Evolutionary conservation across 192 early-diverging fungal genomes (phyloP).

Genomic region (Spizellomyces punctatus): DNA sequence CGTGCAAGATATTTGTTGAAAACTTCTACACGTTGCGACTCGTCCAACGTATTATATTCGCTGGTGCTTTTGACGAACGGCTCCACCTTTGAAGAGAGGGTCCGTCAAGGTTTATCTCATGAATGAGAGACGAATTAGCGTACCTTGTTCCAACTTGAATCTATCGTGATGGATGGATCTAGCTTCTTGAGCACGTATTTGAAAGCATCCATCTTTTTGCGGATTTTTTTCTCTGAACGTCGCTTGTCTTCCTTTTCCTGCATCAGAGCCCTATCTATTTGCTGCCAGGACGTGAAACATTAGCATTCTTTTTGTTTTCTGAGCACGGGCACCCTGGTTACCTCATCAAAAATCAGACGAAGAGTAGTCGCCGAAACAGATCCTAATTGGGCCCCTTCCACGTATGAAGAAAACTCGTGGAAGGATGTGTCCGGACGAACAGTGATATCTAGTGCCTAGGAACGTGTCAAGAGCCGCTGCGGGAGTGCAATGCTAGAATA

Average conservation of each 20-base stretch:
- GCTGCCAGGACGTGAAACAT: constrained; percentile 32
- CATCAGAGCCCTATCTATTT: constrained; percentile 59
- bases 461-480: too few relatives aligned
- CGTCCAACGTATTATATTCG: constrained; percentile 73
- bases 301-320: background rate
- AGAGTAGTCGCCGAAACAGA: background rate
- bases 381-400: background rate
- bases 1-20: constrained; percentile 75
- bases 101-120: background rate
- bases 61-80: constrained; percentile 48
- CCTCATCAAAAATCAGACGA: background rate
- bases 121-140: background rate
- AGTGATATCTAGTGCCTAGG: constrained; percentile 1
- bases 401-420: background rate
- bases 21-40: constrained; percentile 63
- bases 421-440: background rate
- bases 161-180: constrained; percentile 58
- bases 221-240: constrained; percentile 65
- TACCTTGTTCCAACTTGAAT: constrained; percentile 70
- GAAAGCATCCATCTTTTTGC: constrained; percentile 78
- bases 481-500: too few relatives aligned
- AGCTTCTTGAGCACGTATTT: constrained; percentile 72
- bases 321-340: background rate
- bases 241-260: constrained; percentile 73
- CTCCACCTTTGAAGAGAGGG: constrained; percentile 19